Conservation (phyloP, 2,329 filamentous ascomycete genomes). For the Triangularia verruculosa region DNA sequence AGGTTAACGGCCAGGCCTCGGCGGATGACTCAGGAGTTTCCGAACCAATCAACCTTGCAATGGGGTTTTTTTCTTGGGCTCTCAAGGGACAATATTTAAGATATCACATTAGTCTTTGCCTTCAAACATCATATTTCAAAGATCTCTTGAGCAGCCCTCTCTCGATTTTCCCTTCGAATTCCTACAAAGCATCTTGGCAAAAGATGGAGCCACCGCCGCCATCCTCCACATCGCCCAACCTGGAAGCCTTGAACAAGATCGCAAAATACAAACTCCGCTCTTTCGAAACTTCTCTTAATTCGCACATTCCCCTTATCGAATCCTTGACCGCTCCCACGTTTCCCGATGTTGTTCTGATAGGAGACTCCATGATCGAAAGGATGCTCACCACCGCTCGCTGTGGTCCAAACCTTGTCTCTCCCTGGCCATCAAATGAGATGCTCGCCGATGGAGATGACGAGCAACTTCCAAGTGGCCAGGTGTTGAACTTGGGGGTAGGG, state of each 20-base stretch:
- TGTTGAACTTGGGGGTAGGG: constrained; percentile 26
- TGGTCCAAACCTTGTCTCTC: constrained; percentile 11
- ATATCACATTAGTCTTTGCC: too few species aligned
- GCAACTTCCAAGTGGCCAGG: not conserved
- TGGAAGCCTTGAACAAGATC: not conserved
- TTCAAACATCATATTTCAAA: too few species aligned
- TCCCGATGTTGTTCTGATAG: constrained; percentile 20
- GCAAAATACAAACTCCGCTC: constrained; percentile 14
- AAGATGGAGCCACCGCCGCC: not conserved
- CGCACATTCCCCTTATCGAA: constrained; percentile 11
- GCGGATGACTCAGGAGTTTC: too few species aligned
- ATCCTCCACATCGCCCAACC: not conserved
- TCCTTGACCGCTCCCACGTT: not conserved
- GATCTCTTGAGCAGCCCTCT: too few species aligned
- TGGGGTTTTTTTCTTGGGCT: too few species aligned
- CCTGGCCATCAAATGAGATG: constrained; percentile 22
- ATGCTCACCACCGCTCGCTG: constrained; percentile 21
- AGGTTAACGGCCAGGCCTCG: too few species aligned
- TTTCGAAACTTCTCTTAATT: constrained; percentile 3
- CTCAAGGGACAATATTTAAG: too few species aligned
- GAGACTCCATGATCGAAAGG: constrained; percentile 28
- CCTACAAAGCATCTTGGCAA: too few species aligned
- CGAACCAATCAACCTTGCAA: too few species aligned
- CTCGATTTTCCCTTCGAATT: too few species aligned
- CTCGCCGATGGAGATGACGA: constrained; percentile 1